Evolutionary conservation across 1,284 basidiomycete genomes (phyloP).

Genomic region (Singerocomus inundabilis): DNA sequence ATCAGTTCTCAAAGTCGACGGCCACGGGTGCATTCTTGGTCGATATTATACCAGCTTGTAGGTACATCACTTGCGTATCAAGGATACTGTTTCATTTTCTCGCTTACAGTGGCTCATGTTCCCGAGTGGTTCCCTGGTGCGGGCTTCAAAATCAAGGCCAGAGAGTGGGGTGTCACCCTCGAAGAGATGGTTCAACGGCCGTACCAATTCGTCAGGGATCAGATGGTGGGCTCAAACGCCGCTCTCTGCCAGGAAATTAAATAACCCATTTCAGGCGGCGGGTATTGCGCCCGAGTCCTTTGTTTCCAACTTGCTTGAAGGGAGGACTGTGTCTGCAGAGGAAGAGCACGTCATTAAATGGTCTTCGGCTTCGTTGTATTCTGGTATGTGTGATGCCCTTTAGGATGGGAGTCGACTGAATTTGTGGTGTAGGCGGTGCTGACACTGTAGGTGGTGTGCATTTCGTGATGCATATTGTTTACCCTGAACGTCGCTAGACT

Average conservation of each 20-base stretch:
- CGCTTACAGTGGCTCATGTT: conserved; percentile 49
- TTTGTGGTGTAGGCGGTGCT: conserved; percentile 36
- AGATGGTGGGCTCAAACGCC: conserved; percentile 44
- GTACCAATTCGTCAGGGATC: conserved; percentile 55
- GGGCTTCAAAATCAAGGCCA: conserved; percentile 52
- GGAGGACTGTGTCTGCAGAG: conserved; percentile 42
- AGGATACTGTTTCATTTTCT: not conserved
- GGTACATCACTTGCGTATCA: conserved; percentile 20
- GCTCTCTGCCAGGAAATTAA: not conserved
- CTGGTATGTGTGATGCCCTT: conserved; percentile 38
- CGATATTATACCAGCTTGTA: conserved; percentile 55
- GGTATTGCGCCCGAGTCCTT: conserved; percentile 53
- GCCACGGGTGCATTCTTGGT: conserved; percentile 59
- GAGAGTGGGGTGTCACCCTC: conserved; percentile 49
- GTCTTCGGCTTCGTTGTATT: conserved; percentile 59
- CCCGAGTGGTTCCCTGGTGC: conserved; percentile 68
- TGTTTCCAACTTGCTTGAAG: conserved; percentile 49
- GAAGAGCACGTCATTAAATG: conserved; percentile 58
- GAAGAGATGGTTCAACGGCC: conserved; percentile 54
- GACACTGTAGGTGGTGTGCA: conserved; percentile 40
- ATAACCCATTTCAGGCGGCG: conserved; percentile 39
- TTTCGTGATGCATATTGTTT: conserved; percentile 27
- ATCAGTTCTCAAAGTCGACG: conserved; percentile 58
- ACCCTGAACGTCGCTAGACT: conserved; percentile 31
- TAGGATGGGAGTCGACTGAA: conserved; percentile 1